Conservation (phyloP, 345 rosid genomes). For the Capsella bursapastoris region DNA sequence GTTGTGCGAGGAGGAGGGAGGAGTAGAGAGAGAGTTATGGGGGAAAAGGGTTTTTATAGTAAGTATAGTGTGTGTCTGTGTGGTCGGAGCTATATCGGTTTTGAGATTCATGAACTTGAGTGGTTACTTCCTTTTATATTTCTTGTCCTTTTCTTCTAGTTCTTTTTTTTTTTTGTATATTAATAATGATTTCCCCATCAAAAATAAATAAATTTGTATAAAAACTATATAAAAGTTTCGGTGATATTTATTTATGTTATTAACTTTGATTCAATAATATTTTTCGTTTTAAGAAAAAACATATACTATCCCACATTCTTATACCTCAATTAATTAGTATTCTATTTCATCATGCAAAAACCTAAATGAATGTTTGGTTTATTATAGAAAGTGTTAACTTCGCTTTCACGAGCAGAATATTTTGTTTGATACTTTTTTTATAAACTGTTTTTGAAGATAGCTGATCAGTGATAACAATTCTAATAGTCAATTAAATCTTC, state of each 20-base stretch:
- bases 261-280: background rate
- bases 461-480: too few species aligned
- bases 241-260: background rate
- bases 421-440: background rate
- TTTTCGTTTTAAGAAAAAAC: background rate
- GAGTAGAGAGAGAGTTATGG: slow-evolving; percentile 21
- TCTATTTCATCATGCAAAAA: background rate
- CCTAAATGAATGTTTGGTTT: too few species aligned
- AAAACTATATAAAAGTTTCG: background rate
- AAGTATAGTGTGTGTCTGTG: too few species aligned
- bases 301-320: background rate
- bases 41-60: slow-evolving; percentile 53
- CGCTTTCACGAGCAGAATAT: background rate
- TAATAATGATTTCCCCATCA: background rate
- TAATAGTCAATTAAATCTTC: too few species aligned
- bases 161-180: background rate
- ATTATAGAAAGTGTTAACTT: background rate
- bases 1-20: background rate
- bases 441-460: too few species aligned
- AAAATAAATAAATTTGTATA: background rate
- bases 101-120: slow-evolving; percentile 62
- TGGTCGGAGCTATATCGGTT: background rate
- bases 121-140: slow-evolving; percentile 26
- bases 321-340: background rate
- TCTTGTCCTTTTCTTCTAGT: slow-evolving; percentile 7